phyloP scores from a whole-genome alignment of 768 basidiomycete species.

The Boletus pseudopeckii region DNA sequence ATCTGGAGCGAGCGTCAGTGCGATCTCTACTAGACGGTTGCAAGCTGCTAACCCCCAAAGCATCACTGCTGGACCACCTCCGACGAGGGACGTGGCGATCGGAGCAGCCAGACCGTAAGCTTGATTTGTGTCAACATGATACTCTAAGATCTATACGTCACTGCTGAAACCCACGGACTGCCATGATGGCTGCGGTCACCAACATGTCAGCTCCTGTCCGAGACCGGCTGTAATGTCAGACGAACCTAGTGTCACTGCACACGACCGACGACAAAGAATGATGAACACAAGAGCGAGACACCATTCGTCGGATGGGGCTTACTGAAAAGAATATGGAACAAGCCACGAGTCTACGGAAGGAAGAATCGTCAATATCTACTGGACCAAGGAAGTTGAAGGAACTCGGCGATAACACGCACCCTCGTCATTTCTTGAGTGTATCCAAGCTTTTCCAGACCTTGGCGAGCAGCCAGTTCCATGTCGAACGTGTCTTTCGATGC shows the following conservation, averaged over 20 bases:
- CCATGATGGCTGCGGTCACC: conserved; percentile 47
- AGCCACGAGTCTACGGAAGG: conserved; percentile 42
- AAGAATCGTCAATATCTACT: not conserved
- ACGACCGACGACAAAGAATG: not conserved
- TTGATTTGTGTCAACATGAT: conserved; percentile 20
- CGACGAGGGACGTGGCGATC: conserved; percentile 51
- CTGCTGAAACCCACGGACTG: conserved; percentile 51
- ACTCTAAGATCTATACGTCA: not conserved
- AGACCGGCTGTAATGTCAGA: not conserved
- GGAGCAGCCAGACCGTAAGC: conserved; percentile 57
- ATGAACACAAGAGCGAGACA: conserved; percentile 1
- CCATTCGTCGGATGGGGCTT: conserved; percentile 15
- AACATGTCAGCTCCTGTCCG: not conserved
- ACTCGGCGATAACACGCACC: conserved; percentile 28
- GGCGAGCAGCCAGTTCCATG: conserved; percentile 24
- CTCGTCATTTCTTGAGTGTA: conserved; percentile 55
- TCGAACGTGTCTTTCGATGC: conserved; percentile 11
- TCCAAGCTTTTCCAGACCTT: conserved; percentile 47
- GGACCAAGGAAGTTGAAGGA: not conserved
- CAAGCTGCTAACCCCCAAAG: conserved; percentile 47
- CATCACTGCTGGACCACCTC: conserved; percentile 57
- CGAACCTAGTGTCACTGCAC: conserved; percentile 47
- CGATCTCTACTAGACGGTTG: too few species aligned
- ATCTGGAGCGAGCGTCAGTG: conserved; percentile 31
- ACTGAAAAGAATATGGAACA: conserved; percentile 56